phyloP scores from a whole-genome alignment of 148 eudicot species.

The Cornus florida region DNA sequence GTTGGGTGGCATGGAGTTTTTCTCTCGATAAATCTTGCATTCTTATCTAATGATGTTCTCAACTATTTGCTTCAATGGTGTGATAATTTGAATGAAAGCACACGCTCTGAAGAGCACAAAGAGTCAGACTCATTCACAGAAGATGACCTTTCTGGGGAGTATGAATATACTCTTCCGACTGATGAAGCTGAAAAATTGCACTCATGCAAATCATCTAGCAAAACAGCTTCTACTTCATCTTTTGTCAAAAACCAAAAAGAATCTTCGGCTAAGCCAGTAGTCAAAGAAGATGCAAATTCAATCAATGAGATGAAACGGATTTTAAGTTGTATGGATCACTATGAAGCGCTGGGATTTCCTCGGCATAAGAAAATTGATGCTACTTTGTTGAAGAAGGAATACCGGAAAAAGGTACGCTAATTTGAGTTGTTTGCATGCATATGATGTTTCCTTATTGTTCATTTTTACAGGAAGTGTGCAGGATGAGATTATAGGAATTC shows the following conservation, averaged over 20 bases:
- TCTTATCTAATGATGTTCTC: constrained; percentile 76
- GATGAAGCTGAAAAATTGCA: constrained; percentile 68
- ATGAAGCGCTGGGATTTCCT: constrained; percentile 83
- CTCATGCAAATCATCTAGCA: constrained; percentile 46
- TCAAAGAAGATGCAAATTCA: constrained; percentile 68
- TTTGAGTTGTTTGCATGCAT: not conserved
- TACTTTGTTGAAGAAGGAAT: constrained; percentile 77
- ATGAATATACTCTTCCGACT: constrained; percentile 56
- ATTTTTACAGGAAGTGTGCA: not conserved
- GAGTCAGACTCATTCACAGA: constrained; percentile 62
- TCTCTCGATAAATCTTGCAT: constrained; percentile 82
- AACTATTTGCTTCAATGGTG: constrained; percentile 81
- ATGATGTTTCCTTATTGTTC: not conserved
- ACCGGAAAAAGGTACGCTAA: constrained; percentile 73
- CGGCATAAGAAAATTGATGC: constrained; percentile 75
- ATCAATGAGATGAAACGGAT: constrained; percentile 81
- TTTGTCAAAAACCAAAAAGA: constrained; percentile 54
- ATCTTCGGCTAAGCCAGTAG: constrained; percentile 49
- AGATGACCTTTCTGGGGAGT: constrained; percentile 61
- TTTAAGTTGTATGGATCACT: constrained; percentile 67
- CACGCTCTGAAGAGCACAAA: constrained; percentile 77
- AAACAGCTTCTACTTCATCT: constrained; percentile 40
- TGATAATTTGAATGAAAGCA: constrained; percentile 75
- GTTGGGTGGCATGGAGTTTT: constrained; percentile 86
- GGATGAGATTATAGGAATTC: not conserved